Percentiles rank a stretch among this genome's conserved stretches.
phyloP scores from a whole-genome alignment of 2,329 filamentous ascomycete species.

The Pseudocercospora crystallina region DNA sequence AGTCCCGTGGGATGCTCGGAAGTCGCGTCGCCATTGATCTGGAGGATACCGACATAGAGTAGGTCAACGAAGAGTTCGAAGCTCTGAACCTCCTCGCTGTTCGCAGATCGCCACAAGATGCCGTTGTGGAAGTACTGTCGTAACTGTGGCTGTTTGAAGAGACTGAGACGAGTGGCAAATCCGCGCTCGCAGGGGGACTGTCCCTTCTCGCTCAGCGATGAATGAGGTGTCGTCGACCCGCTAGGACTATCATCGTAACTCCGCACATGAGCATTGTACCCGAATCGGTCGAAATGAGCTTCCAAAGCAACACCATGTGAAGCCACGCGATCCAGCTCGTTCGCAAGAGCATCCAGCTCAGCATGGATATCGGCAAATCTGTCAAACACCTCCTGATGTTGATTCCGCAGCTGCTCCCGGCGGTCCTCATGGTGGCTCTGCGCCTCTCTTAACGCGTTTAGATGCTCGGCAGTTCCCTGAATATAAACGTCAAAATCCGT shows the following conservation, averaged over 20 bases:
- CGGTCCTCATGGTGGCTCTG: conserved; percentile 55
- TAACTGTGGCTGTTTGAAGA: conserved; percentile 61
- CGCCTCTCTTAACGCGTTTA: conserved; percentile 51
- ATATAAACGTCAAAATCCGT: conserved; percentile 58
- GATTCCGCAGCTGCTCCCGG: conserved; percentile 48
- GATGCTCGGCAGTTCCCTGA: conserved; percentile 55
- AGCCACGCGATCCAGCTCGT: conserved; percentile 55
- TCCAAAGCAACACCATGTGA: conserved; percentile 57
- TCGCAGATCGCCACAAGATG: conserved; percentile 61
- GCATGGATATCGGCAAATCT: conserved; percentile 58
- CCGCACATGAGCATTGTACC: conserved; percentile 59
- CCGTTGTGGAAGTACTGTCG: conserved; percentile 67
- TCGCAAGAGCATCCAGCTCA: conserved; percentile 54
- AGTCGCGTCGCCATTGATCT: conserved; percentile 62
- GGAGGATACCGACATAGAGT: conserved; percentile 64
- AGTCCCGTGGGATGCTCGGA: conserved; percentile 56
- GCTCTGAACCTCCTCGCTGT: conserved; percentile 59
- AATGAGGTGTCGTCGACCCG: conserved; percentile 24
- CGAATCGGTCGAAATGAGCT: conserved; percentile 64
- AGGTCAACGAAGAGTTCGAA: conserved; percentile 67
- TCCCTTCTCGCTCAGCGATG: conserved; percentile 7
- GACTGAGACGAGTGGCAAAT: conserved; percentile 46
- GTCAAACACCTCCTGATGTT: conserved; percentile 53
- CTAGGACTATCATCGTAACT: conserved; percentile 29
- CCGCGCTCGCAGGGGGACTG: conserved; percentile 16